Base-by-base conservation (phyloP, 1,284 basidiomycete species). In the Naganishia cerealis region DNA sequence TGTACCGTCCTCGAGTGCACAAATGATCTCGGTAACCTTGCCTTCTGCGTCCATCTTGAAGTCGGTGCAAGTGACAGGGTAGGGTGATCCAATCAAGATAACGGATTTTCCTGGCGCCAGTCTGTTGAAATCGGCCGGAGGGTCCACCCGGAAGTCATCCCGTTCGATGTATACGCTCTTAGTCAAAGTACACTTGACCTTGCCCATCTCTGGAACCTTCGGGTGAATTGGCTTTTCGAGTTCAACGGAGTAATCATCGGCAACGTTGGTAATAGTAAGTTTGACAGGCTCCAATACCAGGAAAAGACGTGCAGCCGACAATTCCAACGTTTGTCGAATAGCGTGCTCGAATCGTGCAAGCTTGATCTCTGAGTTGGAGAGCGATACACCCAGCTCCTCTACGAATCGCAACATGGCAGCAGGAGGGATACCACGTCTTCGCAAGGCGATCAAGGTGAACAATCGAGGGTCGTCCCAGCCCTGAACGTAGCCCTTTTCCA, bases 401-500 rank as follows among this genome's bases (percentile, higher is more conserved):
- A 99, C 93, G 80, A 99, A 99, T 15, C 89, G 89, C 58, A 92
- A 83, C 78, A 99, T 91, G 7, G 96, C 96, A 36, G 92, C 93
- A 12, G 96, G 95, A 18, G 96, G 96, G 29, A 99, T 87, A 71
- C 96, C 96, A 57, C 96, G 88, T 68, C 96, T 86, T 67, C 95
- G 88, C 39, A 99, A 86, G 3, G 94, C 94, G 73, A 98, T 95
- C 72, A 99, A 87, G 1, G 96, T 99, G 82, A 96, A 97, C 62
- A 99, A 85, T n/a, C 96, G 88, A 54, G 96, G 96, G 77, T 99
- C 96, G 76, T 99, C 94, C 96, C 96, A 99, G 55, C 91, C 94
- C 59, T 83, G 85, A 54, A 99, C 95, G 75, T 90, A 86, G 3
- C 86, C 85, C 71, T 90, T 87, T 69, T 90, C 87, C 57, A 99